Evolutionary conservation across 1,139 yeast genomes (phyloP), one percentile per base, ranked within the genome.

Genomic region (Yamadazyma aaseri): DNA sequence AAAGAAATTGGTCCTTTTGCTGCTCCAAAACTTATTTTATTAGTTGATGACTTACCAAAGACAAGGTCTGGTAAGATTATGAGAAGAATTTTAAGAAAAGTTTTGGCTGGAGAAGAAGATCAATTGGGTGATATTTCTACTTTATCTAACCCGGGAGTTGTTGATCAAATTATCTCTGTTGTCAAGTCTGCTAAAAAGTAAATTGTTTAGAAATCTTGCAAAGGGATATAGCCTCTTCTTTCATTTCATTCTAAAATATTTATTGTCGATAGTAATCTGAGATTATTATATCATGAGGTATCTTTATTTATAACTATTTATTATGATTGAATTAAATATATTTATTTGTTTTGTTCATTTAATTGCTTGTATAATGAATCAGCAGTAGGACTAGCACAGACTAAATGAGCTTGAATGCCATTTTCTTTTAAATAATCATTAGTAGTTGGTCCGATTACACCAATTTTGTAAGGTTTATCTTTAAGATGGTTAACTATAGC

Each of bases 361-460:
- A 29, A 22, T 18, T 65, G 60, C 8, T 54, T 56, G 22, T 72
- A 57, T 35, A 90, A 60, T 6, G 83, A 69, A 4, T 49, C 52
- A 0, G 96, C 87, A 30, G 81, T 81, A 0, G 97, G 97, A 39
- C 78, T 79, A 4, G 62, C 59, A 5, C 96, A 82, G 3, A 84
- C 84, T 0, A 83, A 74, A 28, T 74, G 61, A 1, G 94, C 87
- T 0, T 34, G 45, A 4, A 90, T 57, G 0, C 76, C 79, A 22
- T 73, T 65, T 1, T 63, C 56, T 3, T 55, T 29, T 32, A 92
- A 60, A 50, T 75, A 87, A 24, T 71, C 75, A 43, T 82, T 79
- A 0, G 98, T 92, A 0, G 97, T 90, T 1, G 97, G 97, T 0
- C 98, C 98, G 41, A 92, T 92, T 4, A 90, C 79, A 0, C 95